Evolutionary conservation across 1,284 basidiomycete genomes (phyloP).

Genomic region (Ustilago trichophora): DNA sequence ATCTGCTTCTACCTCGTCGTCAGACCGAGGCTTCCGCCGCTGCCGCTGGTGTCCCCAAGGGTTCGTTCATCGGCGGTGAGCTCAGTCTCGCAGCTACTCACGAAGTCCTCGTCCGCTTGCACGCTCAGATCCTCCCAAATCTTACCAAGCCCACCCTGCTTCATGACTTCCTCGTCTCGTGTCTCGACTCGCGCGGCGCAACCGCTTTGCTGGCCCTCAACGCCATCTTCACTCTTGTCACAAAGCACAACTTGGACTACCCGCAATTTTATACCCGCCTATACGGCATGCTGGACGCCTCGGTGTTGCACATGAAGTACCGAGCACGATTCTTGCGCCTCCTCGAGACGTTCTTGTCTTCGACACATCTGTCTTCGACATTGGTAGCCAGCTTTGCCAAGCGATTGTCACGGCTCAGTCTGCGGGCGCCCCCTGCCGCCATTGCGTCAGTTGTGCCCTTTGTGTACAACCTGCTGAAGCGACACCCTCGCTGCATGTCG

Average conservation of each 20-base stretch:
- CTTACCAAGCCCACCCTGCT: constrained; percentile 77
- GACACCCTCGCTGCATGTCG: constrained; percentile 87
- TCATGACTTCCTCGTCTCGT: constrained; percentile 92
- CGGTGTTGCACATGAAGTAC: constrained; percentile 89
- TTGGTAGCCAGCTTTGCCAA: constrained; percentile 95
- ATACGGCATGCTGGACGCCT: constrained; percentile 79
- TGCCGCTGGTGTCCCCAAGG: constrained; percentile 8
- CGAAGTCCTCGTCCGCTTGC: constrained; percentile 80
- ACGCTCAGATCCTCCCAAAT: constrained; percentile 84
- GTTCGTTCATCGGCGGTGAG: constrained; percentile 68
- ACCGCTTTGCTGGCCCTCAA: constrained; percentile 92
- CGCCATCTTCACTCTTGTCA: constrained; percentile 88
- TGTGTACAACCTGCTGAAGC: constrained; percentile 92
- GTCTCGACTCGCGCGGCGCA: constrained; percentile 76
- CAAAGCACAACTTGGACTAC: constrained; percentile 93
- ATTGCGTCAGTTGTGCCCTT: constrained; percentile 91
- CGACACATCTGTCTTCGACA: constrained; percentile 87
- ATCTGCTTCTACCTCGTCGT: constrained; percentile 72
- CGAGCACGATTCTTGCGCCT: constrained; percentile 94
- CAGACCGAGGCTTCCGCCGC: constrained; percentile 14
- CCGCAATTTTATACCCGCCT: constrained; percentile 94
- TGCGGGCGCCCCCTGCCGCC: constrained; percentile 87
- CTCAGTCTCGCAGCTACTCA: constrained; percentile 69
- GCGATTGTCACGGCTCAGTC: constrained; percentile 82
- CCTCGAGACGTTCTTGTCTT: constrained; percentile 86